Base-by-base conservation (phyloP, 768 basidiomycete species). In the Russula sp. region DNA sequence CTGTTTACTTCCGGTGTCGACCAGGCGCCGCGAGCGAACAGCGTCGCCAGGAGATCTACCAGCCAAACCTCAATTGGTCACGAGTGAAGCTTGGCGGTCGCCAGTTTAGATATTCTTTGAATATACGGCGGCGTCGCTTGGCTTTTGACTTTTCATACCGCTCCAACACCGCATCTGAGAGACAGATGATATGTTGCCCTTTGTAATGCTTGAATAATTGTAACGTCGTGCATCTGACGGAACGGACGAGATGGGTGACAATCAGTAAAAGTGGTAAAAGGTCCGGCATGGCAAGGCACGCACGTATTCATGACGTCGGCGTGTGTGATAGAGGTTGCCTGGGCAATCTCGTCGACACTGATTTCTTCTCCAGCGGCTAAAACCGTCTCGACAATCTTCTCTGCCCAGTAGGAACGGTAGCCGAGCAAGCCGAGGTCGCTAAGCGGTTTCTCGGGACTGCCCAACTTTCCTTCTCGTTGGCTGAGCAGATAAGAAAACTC, bases 221-320 rank as follows among this genome's bases (percentile, higher is more conserved):
- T 57, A 98, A 76, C 14, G 93, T 94, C 71, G 92, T 94, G 73
- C 94, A 97, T 24, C 96, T 99, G 58, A 51, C 58, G 61, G 18
- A n/a, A 20, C 10, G 11, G 20, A 32, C 38, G 36, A 40, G 38
- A 40, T 2, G 38, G 13, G 58, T 56, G 26, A 30, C 9, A 10
- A 55, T 48, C 24, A 44, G 55, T 44, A 51, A n/a, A 9, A 28
- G n/a, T 0, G 28, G 36, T n/a, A n/a, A 44, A 28, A 38, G 11
- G 16, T 16, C 14, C 32, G 32, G 26, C 49, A 32, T 10, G 51
- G 57, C 49, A 67, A 60, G 51, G 14, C 11, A 86, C 94, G 75
- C 74, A 98, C 96, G 97, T 98, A 78, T 97, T 96, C 90, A 96
- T 94, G 63, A 99, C 87, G 74, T 99, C 97, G 34, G 89, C 87